Evolutionary conservation across 164 flowering plant species (phyloP).

Genomic region (Sedum album): DNA sequence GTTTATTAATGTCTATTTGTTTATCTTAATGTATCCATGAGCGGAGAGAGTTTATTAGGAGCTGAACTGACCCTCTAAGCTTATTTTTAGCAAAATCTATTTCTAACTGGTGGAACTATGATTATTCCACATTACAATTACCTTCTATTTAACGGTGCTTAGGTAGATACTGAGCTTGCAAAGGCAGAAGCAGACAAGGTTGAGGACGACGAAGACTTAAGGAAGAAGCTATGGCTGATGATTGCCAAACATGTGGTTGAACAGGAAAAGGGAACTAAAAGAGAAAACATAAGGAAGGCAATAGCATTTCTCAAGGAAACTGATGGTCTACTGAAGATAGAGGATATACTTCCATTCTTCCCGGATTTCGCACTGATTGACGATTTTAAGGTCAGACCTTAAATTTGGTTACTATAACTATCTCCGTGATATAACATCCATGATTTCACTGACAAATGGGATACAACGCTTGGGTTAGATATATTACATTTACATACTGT

Average conservation of each 20-base stretch:
- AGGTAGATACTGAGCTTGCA: conserved; percentile 98
- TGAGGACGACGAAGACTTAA: conserved; percentile 96
- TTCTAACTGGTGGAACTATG: neutral
- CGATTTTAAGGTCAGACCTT: conserved; percentile 71
- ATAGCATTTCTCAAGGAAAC: conserved; percentile 99
- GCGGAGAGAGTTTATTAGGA: neutral
- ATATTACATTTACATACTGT: neutral
- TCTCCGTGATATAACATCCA: neutral
- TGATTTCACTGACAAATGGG: neutral
- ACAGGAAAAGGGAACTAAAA: conserved; percentile 94
- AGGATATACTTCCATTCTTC: conserved; percentile 95
- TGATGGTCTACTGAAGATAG: conserved; percentile 92
- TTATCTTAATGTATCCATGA: neutral
- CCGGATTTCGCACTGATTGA: conserved; percentile 98
- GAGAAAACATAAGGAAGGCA: conserved; percentile 95
- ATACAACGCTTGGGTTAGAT: neutral
- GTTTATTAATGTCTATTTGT: neutral
- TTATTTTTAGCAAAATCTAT: neutral
- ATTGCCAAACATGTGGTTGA: conserved; percentile 96
- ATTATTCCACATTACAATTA: neutral
- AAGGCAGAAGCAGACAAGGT: conserved; percentile 99
- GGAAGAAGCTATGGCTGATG: conserved; percentile 99
- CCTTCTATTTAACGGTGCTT: conserved; percentile 12
- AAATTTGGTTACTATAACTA: too few relatives aligned
- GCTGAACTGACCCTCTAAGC: neutral